These are phyloP conservation scores for Fusarium annulatum DNA, from an alignment of 2,329 filamentous ascomycete species.

Conservation along the genomic window DNA sequence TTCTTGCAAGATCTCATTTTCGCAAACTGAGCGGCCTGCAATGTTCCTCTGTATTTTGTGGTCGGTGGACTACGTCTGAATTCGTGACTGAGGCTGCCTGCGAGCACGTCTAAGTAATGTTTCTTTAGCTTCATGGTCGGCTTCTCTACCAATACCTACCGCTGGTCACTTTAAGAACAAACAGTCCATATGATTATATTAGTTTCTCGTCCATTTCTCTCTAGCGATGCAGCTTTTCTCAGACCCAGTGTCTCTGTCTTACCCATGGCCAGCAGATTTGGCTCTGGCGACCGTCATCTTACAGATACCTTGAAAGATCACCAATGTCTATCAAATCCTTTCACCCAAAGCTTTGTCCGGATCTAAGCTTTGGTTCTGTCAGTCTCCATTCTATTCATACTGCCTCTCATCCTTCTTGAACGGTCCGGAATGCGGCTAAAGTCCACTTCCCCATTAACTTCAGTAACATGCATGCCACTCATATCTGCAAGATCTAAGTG, in stretches of 20 bases:
- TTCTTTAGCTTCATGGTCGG: neutral
- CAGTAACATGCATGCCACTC: neutral
- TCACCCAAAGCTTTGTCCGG: rapidly evolving
- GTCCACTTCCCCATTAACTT: neutral
- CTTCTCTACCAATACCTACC: rapidly evolving
- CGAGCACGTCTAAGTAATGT: neutral
- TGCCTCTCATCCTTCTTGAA: too few relatives aligned
- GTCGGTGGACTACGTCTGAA: neutral
- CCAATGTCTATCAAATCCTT: rapidly evolving
- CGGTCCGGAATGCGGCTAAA: neutral
- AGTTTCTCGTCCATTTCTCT: neutral
- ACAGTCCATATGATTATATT: rapidly evolving
- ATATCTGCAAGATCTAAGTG: neutral
- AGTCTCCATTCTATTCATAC: rapidly evolving
- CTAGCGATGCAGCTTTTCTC: rapidly evolving
- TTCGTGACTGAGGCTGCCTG: too few relatives aligned
- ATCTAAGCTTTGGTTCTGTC: rapidly evolving
- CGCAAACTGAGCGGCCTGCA: rapidly evolving
- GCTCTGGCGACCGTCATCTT: too few relatives aligned
- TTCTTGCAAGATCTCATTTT: neutral
- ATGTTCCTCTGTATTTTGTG: neutral
- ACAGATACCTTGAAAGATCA: rapidly evolving
- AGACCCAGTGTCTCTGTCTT: too few relatives aligned
- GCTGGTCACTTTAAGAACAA: rapidly evolving
- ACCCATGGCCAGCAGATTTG: neutral